A percentile compares a stretch with the other conserved stretches of the same genome.
phyloP scores from a whole-genome alignment of 164 flowering plant genomes.

The Vitis rotundifolia region DNA sequence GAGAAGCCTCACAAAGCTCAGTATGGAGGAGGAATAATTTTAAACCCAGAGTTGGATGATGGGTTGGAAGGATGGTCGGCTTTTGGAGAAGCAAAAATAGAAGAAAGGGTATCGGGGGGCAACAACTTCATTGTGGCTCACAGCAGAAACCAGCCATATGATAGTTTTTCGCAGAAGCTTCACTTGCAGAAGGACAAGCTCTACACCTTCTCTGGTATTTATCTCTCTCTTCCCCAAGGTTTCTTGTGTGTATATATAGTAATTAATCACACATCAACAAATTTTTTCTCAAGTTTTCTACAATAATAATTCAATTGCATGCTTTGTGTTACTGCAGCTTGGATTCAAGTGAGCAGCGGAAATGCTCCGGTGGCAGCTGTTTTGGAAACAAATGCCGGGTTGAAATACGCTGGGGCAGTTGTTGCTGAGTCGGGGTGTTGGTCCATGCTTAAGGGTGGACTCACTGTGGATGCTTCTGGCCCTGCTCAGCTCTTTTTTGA shows the following conservation, averaged over 20 bases:
- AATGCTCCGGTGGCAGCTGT: constrained; percentile 21
- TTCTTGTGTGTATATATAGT: too few species aligned
- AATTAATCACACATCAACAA: too few species aligned
- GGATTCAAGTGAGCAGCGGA: constrained; percentile 38
- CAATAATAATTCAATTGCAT: too few species aligned
- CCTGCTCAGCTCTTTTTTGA: constrained; percentile 20
- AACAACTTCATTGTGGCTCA: constrained; percentile 26
- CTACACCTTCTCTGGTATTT: constrained; percentile 31
- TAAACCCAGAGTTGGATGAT: constrained; percentile 24
- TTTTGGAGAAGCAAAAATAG: constrained; percentile 18
- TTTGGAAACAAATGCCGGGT: constrained; percentile 6
- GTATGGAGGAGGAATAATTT: constrained; percentile 30
- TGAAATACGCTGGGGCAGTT: constrained; percentile 18
- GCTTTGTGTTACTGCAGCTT: constrained; percentile 24
- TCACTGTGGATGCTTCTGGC: constrained; percentile 19
- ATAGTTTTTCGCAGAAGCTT: constrained; percentile 27
- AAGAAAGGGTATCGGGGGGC: constrained; percentile 13
- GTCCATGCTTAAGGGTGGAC: constrained; percentile 48
- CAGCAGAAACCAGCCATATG: constrained; percentile 11
- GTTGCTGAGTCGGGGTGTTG: constrained; percentile 46
- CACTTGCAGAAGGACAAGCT: constrained; percentile 19
- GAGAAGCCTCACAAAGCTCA: constrained; percentile 11
- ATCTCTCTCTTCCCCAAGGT: background rate
- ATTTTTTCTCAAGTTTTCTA: too few species aligned
- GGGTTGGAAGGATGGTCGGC: constrained; percentile 21